Conservation (phyloP, 2,329 filamentous ascomycete species). For the Akanthomyces muscarius region DNA sequence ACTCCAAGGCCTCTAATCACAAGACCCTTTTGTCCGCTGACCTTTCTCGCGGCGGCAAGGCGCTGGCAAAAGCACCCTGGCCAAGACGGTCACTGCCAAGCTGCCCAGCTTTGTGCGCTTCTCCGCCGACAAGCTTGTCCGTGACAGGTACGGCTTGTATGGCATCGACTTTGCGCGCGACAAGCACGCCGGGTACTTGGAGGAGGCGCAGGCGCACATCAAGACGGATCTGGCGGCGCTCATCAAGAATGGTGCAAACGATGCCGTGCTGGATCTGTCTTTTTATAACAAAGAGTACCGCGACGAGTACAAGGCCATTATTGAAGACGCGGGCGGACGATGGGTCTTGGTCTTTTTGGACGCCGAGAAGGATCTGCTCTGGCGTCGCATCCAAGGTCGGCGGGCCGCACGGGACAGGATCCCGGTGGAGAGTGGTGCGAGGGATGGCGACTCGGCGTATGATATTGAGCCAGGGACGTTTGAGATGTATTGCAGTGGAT, state of each 20-base stretch:
- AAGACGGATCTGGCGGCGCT: slow-evolving; percentile 18
- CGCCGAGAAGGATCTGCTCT: slow-evolving; percentile 26
- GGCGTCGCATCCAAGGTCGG: slow-evolving; percentile 29
- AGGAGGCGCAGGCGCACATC: slow-evolving; percentile 9
- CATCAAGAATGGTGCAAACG: slow-evolving; percentile 17
- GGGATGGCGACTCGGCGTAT: slow-evolving; percentile 16
- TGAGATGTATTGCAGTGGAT: slow-evolving; percentile 15
- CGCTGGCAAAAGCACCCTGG: slow-evolving; percentile 16
- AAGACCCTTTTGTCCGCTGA: background rate
- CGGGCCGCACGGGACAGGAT: slow-evolving; percentile 20
- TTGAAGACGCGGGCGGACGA: slow-evolving; percentile 25
- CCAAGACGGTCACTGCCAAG: slow-evolving; percentile 8
- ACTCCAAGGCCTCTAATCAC: background rate
- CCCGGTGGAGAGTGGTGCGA: background rate
- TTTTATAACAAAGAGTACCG: slow-evolving; percentile 31
- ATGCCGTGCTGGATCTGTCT: slow-evolving; percentile 31
- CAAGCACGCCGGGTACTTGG: slow-evolving; percentile 8
- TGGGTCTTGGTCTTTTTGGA: slow-evolving; percentile 30
- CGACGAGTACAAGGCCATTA: slow-evolving; percentile 27
- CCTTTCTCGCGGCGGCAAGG: background rate
- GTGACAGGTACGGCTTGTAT: slow-evolving; percentile 14
- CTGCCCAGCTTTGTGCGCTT: slow-evolving; percentile 13
- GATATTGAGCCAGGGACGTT: slow-evolving; percentile 12
- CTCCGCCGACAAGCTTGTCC: slow-evolving; percentile 9
- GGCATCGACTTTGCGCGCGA: slow-evolving; percentile 14